Evolutionary conservation across 495 filamentous ascomycete species (phyloP).

Genomic region (Cercophora newfieldiana): DNA sequence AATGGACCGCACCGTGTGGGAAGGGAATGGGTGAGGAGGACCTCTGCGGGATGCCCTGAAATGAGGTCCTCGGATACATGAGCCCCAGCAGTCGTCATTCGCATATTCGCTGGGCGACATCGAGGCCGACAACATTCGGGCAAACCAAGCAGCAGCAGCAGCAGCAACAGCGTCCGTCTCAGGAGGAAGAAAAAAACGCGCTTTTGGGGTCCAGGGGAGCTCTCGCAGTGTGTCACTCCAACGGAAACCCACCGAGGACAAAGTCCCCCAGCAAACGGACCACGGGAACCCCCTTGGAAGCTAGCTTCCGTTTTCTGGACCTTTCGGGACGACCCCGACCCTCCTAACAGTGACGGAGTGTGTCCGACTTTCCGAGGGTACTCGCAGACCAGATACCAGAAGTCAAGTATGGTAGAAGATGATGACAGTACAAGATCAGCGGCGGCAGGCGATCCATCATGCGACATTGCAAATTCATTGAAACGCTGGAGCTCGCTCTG

Average conservation of each 20-base stretch:
- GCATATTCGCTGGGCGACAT: background rate
- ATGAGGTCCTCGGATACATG: background rate
- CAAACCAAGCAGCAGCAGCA: no score
- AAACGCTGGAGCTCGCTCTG: background rate
- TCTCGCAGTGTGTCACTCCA: background rate
- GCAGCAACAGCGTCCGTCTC: no score
- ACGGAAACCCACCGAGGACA: background rate
- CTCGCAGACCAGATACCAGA: background rate
- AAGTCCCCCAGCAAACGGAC: background rate
- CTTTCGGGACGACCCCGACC: no score
- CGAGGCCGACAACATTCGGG: background rate
- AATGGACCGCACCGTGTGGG: background rate
- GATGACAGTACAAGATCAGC: background rate
- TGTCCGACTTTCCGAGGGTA: background rate
- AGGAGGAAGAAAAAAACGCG: background rate
- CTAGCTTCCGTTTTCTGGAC: background rate
- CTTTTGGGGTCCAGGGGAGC: background rate
- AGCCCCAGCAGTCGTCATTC: background rate
- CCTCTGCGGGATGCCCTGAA: background rate
- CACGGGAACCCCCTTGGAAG: background rate
- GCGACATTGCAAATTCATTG: background rate
- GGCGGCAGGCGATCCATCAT: slow-evolving; percentile 5
- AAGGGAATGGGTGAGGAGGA: background rate
- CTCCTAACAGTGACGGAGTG: no score
- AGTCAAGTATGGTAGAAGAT: background rate